Conservation (phyloP, 345 rosid genomes). For the Salix viminalis region DNA sequence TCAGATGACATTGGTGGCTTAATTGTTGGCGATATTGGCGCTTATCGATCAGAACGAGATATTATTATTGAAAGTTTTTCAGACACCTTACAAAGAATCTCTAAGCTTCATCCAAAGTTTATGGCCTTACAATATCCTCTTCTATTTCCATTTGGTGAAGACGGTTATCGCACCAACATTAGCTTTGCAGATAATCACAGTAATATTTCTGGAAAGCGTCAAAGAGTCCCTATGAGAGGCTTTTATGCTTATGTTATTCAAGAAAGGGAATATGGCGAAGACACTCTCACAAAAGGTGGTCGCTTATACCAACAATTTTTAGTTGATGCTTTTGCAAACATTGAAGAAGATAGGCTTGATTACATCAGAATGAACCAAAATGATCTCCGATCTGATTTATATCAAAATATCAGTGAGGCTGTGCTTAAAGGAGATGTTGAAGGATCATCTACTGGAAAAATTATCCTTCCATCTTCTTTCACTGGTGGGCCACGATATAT, state of each 20-base stretch:
- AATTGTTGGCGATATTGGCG: no score
- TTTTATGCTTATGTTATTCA: neutral
- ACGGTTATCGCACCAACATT: no score
- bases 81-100: no score
- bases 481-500: neutral
- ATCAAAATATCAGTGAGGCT: neutral
- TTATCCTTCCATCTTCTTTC: neutral
- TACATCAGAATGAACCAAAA: neutral
- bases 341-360: neutral
- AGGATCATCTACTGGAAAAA: neutral
- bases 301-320: neutral
- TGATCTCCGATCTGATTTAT: neutral
- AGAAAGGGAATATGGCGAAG: neutral
- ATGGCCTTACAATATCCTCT: no score
- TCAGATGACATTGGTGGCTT: no score
- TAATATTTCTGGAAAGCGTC: no score
- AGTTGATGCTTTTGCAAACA: neutral
- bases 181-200: neutral
- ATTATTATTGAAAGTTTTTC: neutral
- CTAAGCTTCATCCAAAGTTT: no score
- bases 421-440: neutral
- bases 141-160: no score
- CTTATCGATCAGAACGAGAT: no score
- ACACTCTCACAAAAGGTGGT: neutral
- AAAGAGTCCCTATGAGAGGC: neutral